phyloP scores from a whole-genome alignment of 192 early-diverging fungal species.

The Jimgerdemannia lactiflua region DNA sequence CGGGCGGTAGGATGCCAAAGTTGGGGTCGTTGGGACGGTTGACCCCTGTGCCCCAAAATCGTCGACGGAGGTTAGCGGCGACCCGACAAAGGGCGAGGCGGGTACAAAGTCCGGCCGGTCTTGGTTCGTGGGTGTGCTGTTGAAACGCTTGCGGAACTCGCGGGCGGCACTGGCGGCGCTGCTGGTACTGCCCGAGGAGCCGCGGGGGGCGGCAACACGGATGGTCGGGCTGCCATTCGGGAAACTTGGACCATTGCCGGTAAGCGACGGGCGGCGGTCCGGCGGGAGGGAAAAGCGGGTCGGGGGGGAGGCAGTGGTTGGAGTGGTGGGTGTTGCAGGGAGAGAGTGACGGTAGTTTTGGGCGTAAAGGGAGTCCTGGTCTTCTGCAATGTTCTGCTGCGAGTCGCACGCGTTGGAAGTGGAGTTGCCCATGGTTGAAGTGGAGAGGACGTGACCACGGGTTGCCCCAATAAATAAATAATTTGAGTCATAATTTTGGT shows the following conservation, averaged over 20 bases:
- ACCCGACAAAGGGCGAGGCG: slow-evolving; percentile 12
- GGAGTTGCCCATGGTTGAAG: no score
- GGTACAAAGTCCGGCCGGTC: background rate
- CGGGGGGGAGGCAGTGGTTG: background rate
- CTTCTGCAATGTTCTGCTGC: no score
- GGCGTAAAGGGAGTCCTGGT: no score
- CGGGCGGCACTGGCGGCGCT: background rate
- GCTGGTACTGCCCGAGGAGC: background rate
- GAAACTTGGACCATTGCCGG: background rate
- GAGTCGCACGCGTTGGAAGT: no score
- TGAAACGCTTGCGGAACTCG: background rate
- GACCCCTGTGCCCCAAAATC: background rate
- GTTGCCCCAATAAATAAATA: no score
- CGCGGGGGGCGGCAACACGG: background rate
- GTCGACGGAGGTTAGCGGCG: slow-evolving; percentile 6
- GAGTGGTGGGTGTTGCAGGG: background rate
- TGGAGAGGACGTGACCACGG: no score
- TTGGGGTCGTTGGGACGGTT: background rate
- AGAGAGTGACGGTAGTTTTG: background rate
- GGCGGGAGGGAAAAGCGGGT: background rate
- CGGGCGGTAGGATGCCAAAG: background rate
- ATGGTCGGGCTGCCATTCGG: background rate
- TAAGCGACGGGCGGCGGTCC: background rate
- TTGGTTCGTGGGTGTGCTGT: background rate
- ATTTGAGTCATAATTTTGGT: no score